phyloP scores from a whole-genome alignment of 2,329 filamentous ascomycete genomes.

The Pseudogymnoascus verrucosus region DNA sequence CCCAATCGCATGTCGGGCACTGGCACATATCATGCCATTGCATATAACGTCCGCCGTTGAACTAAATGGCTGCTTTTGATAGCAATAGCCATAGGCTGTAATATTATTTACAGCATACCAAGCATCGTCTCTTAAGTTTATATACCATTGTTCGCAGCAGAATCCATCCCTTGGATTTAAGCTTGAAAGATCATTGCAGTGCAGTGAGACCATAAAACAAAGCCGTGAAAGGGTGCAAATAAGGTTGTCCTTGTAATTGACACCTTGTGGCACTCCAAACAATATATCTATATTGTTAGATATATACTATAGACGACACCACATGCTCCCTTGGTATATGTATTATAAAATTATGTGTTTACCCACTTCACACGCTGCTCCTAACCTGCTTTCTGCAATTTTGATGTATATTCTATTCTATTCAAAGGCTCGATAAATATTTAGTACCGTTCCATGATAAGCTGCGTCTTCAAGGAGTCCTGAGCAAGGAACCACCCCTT shows the following conservation, averaged over 20 bases:
- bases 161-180: background rate
- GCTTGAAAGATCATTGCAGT: background rate
- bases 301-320: background rate
- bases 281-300: background rate
- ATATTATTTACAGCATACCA: background rate
- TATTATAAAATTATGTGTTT: background rate
- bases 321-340: background rate
- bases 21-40: background rate
- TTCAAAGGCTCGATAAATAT: background rate
- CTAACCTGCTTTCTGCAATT: background rate
- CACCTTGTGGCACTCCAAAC: background rate
- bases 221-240: background rate
- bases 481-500: slow-evolving; percentile 25
- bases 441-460: slow-evolving; percentile 25
- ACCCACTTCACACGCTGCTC: background rate
- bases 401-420: background rate
- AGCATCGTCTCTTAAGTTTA: background rate
- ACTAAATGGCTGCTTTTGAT: background rate
- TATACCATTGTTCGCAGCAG: background rate
- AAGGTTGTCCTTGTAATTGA: background rate
- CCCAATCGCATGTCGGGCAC: background rate
- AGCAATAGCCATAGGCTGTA: background rate
- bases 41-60: background rate
- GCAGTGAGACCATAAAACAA: background rate
- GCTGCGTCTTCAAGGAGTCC: slow-evolving; percentile 24